Percentiles rank a stretch among this genome's conserved stretches.
phyloP scores from a whole-genome alignment of 2,329 filamentous ascomycete genomes.

The Monosporascus sp. region DNA sequence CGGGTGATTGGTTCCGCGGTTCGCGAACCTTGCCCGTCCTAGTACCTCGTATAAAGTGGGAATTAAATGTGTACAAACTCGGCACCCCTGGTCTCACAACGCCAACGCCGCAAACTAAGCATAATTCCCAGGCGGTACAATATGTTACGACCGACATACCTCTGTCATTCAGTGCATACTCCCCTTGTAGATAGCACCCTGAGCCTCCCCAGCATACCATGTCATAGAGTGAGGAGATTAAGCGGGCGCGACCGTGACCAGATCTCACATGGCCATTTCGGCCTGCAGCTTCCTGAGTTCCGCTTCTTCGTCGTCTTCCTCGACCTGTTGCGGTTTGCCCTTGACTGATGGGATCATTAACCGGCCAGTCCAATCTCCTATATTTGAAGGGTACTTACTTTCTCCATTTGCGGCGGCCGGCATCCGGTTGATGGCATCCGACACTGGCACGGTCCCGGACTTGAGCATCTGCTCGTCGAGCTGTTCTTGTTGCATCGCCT shows the following conservation, averaged over 20 bases:
- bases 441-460: conserved; percentile 77
- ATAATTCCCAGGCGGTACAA: not conserved
- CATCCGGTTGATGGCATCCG: conserved; percentile 70
- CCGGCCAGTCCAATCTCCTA: conserved; percentile 8
- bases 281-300: conserved; percentile 90
- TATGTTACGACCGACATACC: not conserved
- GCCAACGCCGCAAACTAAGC: conserved; percentile 21
- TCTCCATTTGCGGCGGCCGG: conserved; percentile 70
- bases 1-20: too few relatives aligned
- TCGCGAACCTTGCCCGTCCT: conserved; percentile 11
- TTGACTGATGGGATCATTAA: conserved; percentile 35
- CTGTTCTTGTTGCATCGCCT: conserved; percentile 82
- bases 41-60: not conserved
- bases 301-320: conserved; percentile 93
- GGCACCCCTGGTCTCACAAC: conserved; percentile 20
- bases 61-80: conserved; percentile 17
- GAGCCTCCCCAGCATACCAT: conserved; percentile 11
- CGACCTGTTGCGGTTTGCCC: conserved; percentile 44
- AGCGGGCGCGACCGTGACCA: not conserved
- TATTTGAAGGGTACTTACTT: conserved; percentile 52
- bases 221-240: conserved; percentile 9
- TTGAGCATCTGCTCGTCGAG: conserved; percentile 92
- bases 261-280: conserved; percentile 88
- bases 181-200: not conserved
- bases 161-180: not conserved